Evolutionary conservation across 164 flowering plant genomes (phyloP).

Genomic region (Aristolochia californica): DNA sequence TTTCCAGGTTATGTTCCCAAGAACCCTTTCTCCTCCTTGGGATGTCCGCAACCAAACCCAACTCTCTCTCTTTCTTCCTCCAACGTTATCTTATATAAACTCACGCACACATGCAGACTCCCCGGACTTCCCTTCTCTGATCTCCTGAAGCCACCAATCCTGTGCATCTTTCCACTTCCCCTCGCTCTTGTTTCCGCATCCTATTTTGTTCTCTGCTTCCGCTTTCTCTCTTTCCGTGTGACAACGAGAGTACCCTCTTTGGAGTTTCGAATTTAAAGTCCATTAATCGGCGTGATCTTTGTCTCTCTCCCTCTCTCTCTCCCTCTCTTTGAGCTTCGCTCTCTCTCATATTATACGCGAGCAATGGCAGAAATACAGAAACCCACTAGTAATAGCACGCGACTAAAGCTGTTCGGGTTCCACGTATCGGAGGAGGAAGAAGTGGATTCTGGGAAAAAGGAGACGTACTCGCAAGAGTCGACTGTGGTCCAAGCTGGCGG

Average conservation of each 20-base stretch:
- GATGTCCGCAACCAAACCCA: slow-evolving; percentile 45
- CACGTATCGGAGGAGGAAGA: slow-evolving; percentile 49
- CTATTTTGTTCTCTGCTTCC: neutral
- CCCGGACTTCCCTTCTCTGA: neutral
- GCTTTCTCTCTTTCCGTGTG: slow-evolving; percentile 1
- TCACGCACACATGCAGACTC: neutral
- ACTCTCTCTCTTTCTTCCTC: slow-evolving; percentile 1
- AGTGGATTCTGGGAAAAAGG: slow-evolving; percentile 23
- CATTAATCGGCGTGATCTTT: neutral
- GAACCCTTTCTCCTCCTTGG: slow-evolving; percentile 31
- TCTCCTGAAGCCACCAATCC: neutral
- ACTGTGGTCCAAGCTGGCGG: slow-evolving; percentile 12
- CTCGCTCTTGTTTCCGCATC: neutral
- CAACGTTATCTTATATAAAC: slow-evolving; percentile 3
- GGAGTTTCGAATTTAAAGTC: neutral
- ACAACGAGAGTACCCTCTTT: neutral
- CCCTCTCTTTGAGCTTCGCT: no score
- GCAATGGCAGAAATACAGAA: slow-evolving; percentile 41
- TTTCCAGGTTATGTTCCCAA: slow-evolving; percentile 39
- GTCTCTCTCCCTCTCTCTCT: neutral
- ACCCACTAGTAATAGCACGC: slow-evolving; percentile 12
- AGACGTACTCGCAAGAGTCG: slow-evolving; percentile 5
- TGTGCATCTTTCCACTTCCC: neutral
- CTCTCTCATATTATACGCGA: neutral
- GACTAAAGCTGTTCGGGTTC: slow-evolving; percentile 79